Base-by-base conservation (phyloP, 2,329 filamentous ascomycete species). In the Pseudocercospora macadamiae region DNA sequence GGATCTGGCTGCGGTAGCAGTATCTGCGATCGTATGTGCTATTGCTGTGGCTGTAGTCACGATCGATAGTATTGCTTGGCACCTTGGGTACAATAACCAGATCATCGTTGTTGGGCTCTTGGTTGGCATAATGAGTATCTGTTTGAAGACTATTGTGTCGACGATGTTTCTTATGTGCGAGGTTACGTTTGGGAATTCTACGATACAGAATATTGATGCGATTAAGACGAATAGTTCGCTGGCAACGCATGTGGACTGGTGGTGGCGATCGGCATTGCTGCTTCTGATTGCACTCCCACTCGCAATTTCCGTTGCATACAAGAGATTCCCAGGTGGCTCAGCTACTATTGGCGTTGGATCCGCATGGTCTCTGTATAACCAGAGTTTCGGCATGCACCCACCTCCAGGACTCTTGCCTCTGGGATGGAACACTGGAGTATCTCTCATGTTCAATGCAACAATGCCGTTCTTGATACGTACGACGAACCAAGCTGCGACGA, bases 51-150 rank as follows among this genome's bases (percentile, higher is more conserved):
- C 36, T 4, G 36, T 44, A 23, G 23, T 54, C 14, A n/a, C 19
- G 6, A 2, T 21, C 3, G 26, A 54, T 21, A 9, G 23, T 12
- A 18, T 42, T 1, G 51, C 51, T 18, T 54, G 51, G 51, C 5
- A 23, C 5, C 34, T 54, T 3, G 51, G 34, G 14, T 39, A 19
- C 19, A 54, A 8, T 12, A 19, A 42, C 9, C 51, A 54, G 23
- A 18, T 54, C 21, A 21, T 44, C 14, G 51, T 36, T 14, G 34
- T 54, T 3, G 51, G 51, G 6, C 23, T 54, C 10, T 19, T 54
- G 3, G 14, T 54, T n/a, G 26, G 51, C 16, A 44, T 54, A 18
- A 54, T 54, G 51, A 54, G 26, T 26, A 23, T 54, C 32, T 54
- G 51, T 21, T 23, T 54, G 26, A 21, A 28, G 12, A 26, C 23